These are phyloP conservation scores for Obba rivulosa DNA, from an alignment of 768 basidiomycete species.

Conservation along the genomic window DNA sequence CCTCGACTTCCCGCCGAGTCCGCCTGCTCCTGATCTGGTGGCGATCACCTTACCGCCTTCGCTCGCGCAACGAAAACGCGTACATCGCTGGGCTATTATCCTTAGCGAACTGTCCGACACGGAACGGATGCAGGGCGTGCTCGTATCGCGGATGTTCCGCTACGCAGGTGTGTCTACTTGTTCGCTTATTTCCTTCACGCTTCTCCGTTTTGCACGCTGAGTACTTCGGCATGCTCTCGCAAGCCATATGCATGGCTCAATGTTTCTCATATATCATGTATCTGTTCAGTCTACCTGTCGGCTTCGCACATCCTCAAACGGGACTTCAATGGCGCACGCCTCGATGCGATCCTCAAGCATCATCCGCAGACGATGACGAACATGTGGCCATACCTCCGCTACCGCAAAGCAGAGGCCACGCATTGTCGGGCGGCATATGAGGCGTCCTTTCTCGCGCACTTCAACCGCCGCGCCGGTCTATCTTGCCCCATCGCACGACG, in stretches of 20 bases:
- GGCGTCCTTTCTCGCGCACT: constrained; percentile 44
- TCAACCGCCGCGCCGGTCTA: constrained; percentile 23
- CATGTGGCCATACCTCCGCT: constrained; percentile 66
- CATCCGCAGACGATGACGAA: constrained; percentile 46
- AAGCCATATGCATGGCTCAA: background rate
- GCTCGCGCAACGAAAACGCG: constrained; percentile 51
- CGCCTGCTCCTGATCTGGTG: constrained; percentile 23
- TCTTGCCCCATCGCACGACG: constrained; percentile 31
- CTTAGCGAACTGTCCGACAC: constrained; percentile 41
- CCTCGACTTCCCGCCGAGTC: constrained; percentile 31
- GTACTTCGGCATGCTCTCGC: too few species aligned
- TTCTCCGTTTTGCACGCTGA: too few species aligned
- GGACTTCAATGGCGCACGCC: constrained; percentile 46
- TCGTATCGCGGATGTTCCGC: constrained; percentile 56
- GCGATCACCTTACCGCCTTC: constrained; percentile 53
- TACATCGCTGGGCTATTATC: constrained; percentile 46
- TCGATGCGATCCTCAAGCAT: constrained; percentile 32
- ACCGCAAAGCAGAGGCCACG: constrained; percentile 40
- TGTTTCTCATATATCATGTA: background rate
- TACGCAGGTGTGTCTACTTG: constrained; percentile 57
- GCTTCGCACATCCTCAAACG: constrained; percentile 43
- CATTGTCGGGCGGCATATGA: constrained; percentile 35
- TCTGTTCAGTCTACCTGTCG: constrained; percentile 52
- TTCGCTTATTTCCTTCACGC: too few species aligned
- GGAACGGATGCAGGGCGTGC: constrained; percentile 41